Evolutionary conservation across 306 rosid genomes (phyloP), one percentile per base, ranked within the genome.

Genomic region (Adenanthera pavonina): DNA sequence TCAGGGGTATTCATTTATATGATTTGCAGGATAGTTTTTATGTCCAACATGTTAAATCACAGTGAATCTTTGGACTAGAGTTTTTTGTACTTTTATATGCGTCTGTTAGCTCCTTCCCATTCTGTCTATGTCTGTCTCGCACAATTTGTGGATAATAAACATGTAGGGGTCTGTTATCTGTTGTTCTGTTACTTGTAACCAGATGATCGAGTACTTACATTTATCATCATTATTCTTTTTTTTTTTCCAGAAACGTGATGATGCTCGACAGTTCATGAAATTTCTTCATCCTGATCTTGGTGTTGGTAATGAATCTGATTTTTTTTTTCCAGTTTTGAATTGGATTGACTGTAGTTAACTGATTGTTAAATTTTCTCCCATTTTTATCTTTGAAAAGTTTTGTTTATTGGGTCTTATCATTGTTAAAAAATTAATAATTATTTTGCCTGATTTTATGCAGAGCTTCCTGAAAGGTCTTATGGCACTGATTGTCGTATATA

Each of bases 401-500:
- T 71, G 67, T 68, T 74, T 25, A 76, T 25, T 73, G 30, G 69
- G 19, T 74, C 17, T 43, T 44, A 57, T 72, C 40, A 69, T 72
- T 60, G 36, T 75, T 41, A 41, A 75, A 65, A 79, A 51, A 44
- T 34, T 38, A 70, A 53, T 79, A 73, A 81, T 59, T 75, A 25
- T 75, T 74, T 43, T 86, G 75, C 65, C 6, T 85, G 61, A 75
- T 67, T 83, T 69, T 71, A 17, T 69, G 76, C 94, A 96, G 99
- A 96, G 80, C 98, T 96, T 82, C 99, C 99, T 1, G 99, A 96
- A 86, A 91, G 94, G 86, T 96, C 99, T 14, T 96, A 96, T 75
- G 99, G 99, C 46, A 86, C 97, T 52, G 99, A 96, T 85, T 96
- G 99, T 77, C 99, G 99, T 69, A 85, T 96, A 79, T 96, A 93